phyloP scores from a whole-genome alignment of 1,284 basidiomycete species.

The Rhodotorula sp. region DNA sequence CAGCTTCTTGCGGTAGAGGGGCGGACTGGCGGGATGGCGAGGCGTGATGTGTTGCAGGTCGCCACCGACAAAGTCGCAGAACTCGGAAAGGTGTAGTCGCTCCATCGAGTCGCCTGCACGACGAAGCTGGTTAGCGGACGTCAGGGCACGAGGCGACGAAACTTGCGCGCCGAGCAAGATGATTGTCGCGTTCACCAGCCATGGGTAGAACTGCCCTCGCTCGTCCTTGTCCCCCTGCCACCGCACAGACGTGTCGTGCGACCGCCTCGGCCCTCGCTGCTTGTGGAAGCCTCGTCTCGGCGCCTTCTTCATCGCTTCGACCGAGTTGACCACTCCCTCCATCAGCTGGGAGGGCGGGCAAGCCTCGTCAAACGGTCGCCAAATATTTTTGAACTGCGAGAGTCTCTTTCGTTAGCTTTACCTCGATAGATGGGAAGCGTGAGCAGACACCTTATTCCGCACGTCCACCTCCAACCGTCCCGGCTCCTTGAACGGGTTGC shows the following conservation, averaged over 20 bases:
- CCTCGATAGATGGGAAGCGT: rapidly evolving
- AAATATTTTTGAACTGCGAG: slow-evolving; percentile 24
- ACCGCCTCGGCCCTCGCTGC: neutral
- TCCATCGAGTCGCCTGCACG: slow-evolving; percentile 41
- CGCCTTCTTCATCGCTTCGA: slow-evolving; percentile 4
- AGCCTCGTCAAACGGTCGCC: slow-evolving; percentile 34
- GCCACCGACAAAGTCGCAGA: slow-evolving; percentile 37
- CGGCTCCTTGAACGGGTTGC: slow-evolving; percentile 37
- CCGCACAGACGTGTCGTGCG: slow-evolving; percentile 5
- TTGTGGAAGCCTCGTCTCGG: neutral
- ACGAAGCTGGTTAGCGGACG: neutral
- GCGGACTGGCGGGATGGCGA: slow-evolving; percentile 27
- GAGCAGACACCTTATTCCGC: slow-evolving; percentile 13
- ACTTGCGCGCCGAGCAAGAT: slow-evolving; percentile 19
- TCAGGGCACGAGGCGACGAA: neutral
- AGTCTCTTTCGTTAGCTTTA: neutral
- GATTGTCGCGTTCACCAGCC: slow-evolving; percentile 33
- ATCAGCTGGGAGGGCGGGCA: slow-evolving; percentile 29
- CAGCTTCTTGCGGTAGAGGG: slow-evolving; percentile 29
- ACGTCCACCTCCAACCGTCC: slow-evolving; percentile 24
- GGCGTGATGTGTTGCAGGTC: slow-evolving; percentile 27
- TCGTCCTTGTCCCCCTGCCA: slow-evolving; percentile 2
- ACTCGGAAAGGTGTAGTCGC: slow-evolving; percentile 34
- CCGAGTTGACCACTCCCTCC: slow-evolving; percentile 11
- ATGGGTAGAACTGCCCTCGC: slow-evolving; percentile 14